Evolutionary conservation across 225 moss, liverwort and hornwort genomes (phyloP).

Genomic region (Ulota crispa): DNA sequence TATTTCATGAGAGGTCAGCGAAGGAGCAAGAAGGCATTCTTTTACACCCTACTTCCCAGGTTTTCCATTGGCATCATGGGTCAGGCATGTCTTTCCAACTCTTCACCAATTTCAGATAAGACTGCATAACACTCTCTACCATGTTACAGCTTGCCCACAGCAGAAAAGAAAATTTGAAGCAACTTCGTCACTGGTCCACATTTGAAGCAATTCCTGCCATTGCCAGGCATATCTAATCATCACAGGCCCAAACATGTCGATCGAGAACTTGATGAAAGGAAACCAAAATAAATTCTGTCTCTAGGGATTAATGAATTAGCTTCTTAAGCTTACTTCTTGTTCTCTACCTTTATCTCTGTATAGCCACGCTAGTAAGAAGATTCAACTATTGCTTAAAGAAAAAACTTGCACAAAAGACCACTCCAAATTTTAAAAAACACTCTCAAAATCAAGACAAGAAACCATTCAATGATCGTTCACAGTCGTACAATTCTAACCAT

Average conservation of each 20-base stretch:
- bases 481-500: not conserved
- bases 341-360: constrained; percentile 50
- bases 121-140: not conserved
- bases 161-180: not conserved
- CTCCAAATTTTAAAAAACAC: not conserved
- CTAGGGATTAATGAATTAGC: not conserved
- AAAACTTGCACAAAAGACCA: constrained; percentile 53
- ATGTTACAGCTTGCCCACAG: not conserved
- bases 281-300: not conserved
- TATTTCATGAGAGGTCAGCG: constrained; percentile 81
- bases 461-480: not conserved
- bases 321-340: constrained; percentile 43
- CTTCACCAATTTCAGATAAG: not conserved
- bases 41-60: constrained; percentile 72
- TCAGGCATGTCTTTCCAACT: constrained; percentile 56
- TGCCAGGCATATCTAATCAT: not conserved
- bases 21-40: constrained; percentile 53
- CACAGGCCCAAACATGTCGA: not conserved
- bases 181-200: not conserved
- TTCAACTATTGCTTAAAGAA: constrained; percentile 74
- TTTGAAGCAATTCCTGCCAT: not conserved
- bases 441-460: not conserved
- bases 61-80: constrained; percentile 78
- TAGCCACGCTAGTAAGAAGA: constrained; percentile 76
- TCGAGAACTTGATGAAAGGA: not conserved